These are phyloP conservation scores for Polytrichum formosum DNA, from an alignment of 225 moss, liverwort and hornwort genomes.

Conservation along the genomic window DNA sequence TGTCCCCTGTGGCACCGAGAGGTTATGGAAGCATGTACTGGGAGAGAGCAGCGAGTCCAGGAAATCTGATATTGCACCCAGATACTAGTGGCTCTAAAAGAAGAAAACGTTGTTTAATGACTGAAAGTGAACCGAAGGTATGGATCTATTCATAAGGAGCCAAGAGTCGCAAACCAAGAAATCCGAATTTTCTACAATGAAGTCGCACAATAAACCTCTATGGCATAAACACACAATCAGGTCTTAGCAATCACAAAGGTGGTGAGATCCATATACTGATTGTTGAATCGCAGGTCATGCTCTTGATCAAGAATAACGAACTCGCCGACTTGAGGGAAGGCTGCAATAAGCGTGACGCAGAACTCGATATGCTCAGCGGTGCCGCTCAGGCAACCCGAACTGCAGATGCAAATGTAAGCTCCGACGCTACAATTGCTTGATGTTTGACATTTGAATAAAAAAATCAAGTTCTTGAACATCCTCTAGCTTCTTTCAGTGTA, in stretches of 20 bases:
- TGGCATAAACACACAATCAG: no score
- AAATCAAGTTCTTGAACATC: no score
- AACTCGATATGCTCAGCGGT: constrained; percentile 15
- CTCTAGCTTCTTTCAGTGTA: no score
- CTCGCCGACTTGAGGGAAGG: constrained; percentile 22
- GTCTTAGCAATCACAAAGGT: no score
- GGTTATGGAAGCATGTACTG: constrained; percentile 29
- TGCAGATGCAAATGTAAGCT: constrained; percentile 25
- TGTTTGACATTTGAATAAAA: no score
- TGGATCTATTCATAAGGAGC: background rate
- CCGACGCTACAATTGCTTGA: no score
- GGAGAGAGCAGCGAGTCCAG: constrained; percentile 33
- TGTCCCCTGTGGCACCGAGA: constrained; percentile 26
- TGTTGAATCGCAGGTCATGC: constrained; percentile 20
- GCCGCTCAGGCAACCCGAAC: constrained; percentile 19
- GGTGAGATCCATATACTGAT: no score
- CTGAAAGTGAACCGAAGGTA: constrained; percentile 28
- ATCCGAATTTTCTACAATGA: no score
- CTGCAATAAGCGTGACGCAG: constrained; percentile 7
- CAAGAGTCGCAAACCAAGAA: no score
- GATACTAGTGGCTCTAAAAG: constrained; percentile 11
- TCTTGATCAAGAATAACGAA: constrained; percentile 20
- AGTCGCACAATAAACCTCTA: no score
- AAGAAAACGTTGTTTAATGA: constrained; percentile 16
- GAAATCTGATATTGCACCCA: constrained; percentile 24